Evolutionary conservation across 2,329 filamentous ascomycete species (phyloP).

Genomic region (Arthrobotrys pseudoclavata): DNA sequence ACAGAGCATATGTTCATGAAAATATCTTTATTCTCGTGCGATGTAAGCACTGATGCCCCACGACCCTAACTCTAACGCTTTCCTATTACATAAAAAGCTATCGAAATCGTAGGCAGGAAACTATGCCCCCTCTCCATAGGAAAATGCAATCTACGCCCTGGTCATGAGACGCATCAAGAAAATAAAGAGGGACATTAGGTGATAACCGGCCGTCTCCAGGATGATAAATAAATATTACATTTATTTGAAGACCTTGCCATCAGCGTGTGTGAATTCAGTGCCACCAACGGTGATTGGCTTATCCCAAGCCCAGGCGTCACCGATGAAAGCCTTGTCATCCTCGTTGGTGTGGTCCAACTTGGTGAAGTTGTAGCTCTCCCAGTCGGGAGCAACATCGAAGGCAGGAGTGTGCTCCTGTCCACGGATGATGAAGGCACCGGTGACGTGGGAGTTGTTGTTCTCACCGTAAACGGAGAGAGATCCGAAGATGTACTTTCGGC

Average conservation of each 20-base stretch:
- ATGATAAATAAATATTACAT: constrained; percentile 62
- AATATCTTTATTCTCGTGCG: constrained; percentile 30
- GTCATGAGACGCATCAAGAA: constrained; percentile 9
- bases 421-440: constrained; percentile 94
- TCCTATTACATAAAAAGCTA: constrained; percentile 6
- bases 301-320: constrained; percentile 93
- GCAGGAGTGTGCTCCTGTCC: constrained; percentile 87
- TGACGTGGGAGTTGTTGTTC: constrained; percentile 89
- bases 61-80: not conserved
- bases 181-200: constrained; percentile 13
- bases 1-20: constrained; percentile 15
- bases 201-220: constrained; percentile 9
- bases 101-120: not conserved
- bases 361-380: constrained; percentile 94
- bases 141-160: constrained; percentile 1
- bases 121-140: constrained; percentile 1
- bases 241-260: constrained; percentile 99
- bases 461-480: constrained; percentile 87
- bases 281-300: constrained; percentile 82
- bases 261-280: constrained; percentile 89
- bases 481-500: constrained; percentile 98
- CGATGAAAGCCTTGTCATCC: constrained; percentile 87
- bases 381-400: constrained; percentile 95
- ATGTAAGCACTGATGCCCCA: constrained; percentile 9
- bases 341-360: constrained; percentile 92